Evolutionary conservation across 192 early-diverging fungal genomes (phyloP), one percentile per base, ranked within the genome.

Genomic region (Chytriomyces sp.): DNA sequence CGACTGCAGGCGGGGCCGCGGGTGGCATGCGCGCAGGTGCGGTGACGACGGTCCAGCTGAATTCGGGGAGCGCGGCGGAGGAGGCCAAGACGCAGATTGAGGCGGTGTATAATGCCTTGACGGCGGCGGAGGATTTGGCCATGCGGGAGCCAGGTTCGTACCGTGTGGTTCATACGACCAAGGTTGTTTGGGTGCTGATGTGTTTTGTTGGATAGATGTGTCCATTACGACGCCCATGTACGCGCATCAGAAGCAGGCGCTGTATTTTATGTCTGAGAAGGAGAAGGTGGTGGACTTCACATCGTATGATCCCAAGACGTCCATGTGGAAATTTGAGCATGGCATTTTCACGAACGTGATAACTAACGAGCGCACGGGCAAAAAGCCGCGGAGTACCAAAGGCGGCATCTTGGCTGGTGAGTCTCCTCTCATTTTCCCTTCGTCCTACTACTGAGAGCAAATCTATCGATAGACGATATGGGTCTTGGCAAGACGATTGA

Each of bases 211-310:
- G 5, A 12, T 41, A 79, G 81, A 83, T 68, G 34, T 31, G 30
- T n/a, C 56, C 2, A 40, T 88, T 12, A 39, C 65, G 19, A 83
- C 93, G 0, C 70, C 60, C n/a, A 74, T 95, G 81, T 89, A 90
- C 56, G 78, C 86, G 61, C 91, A 95, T 76, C 93, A 95, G 64
- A 89, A 89, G 62, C 93, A 95, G 75, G 93, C 91, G 2, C 84
- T 95, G 5, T 84, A 85, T 70, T 95, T 92, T 72, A 88, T 95
- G 84, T 59, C 86, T 38, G 80, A 91, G 62, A 85, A 91, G 22
- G 93, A 95, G 74, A 88, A 86, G 31, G 77, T 79, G 30, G 85
- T 88, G 12, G 85, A 90, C 56, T 89, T 86, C 34, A 72, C 79
- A 0, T 77, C 73, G 31, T 80, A 78, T 30, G 75, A 88, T 52